A percentile compares a stretch with the other conserved stretches of the same genome.
Conservation (phyloP, 805 yeast genomes). For the Myxozyma neotropica region DNA sequence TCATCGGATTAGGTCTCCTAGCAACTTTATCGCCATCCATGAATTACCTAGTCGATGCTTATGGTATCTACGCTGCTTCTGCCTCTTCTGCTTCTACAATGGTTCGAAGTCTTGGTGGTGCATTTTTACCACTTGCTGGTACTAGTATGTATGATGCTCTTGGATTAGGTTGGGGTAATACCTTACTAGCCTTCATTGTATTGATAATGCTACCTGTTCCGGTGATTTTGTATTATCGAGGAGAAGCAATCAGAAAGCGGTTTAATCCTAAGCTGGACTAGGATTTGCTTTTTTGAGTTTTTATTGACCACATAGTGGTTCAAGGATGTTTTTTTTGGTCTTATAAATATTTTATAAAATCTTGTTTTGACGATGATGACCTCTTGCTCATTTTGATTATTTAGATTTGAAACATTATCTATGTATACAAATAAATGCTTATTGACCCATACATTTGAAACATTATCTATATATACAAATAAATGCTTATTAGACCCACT, state of each 20-base stretch:
- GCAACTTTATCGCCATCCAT: constrained; percentile 66
- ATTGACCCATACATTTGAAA: too few species aligned
- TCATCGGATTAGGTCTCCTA: constrained; percentile 62
- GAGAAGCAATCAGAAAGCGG: constrained; percentile 15
- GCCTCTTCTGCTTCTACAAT: constrained; percentile 70
- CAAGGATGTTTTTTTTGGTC: not conserved
- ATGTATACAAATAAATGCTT: too few species aligned
- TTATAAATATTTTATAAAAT: too few species aligned
- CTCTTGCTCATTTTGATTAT: too few species aligned
- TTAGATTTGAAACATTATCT: too few species aligned
- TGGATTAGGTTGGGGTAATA: constrained; percentile 39
- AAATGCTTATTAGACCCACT: too few species aligned
- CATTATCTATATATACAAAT: too few species aligned
- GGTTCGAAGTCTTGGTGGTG: constrained; percentile 68
- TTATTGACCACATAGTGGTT: too few species aligned
- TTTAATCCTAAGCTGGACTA: constrained; percentile 14
- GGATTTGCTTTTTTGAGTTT: too few species aligned
- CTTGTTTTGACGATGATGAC: too few species aligned
- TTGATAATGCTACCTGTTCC: constrained; percentile 67
- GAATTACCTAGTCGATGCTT: constrained; percentile 70
- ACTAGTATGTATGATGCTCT: constrained; percentile 44
- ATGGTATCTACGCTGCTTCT: constrained; percentile 69
- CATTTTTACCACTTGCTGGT: constrained; percentile 67
- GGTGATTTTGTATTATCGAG: not conserved
- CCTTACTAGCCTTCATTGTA: constrained; percentile 61